Base-by-base conservation (phyloP, 495 filamentous ascomycete species). In the Podospora appendiculata region DNA sequence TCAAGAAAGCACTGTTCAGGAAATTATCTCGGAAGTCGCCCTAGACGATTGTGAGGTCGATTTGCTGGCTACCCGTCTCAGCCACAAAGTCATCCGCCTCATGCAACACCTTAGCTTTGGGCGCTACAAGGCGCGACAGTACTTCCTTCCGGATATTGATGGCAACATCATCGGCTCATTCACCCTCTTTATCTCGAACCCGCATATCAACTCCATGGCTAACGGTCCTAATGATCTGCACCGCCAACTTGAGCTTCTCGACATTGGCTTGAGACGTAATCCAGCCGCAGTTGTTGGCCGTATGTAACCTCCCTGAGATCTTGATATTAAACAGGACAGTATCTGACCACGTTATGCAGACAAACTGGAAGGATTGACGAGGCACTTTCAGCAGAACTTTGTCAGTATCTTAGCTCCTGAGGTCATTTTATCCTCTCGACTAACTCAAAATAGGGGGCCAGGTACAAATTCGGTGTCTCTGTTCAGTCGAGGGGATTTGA, bases 381-480 rank as follows among this genome's bases (percentile, higher is more conserved):
- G 74, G 0, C 87, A 91, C 51, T 94, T 85, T 61, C 73, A 79
- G 1, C 77, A 78, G 9, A 94, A 92, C 64, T 88, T 79, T 65
- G 86, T 89, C 69, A 68, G 82, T 66, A 5, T 32, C 12, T 1
- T 19, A 43, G 16, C 17, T 38, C 39, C 0, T 40, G 12, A 2
- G 25, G 25, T 25, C 25, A 25, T 25, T 5, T 25, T 25, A 5
- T 25, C 5, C 25, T 25, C 8, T 18, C 41, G 41, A 35, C 53
- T 66, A 36, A 62, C 48, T 19, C 48, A n/a, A 17, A 53, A 32
- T 55, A 90, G 82, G 90, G 90, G 0, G 86, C 87, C 47, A 84
- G 83, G 0, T 95, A 95, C 61, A 91, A 94, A 55, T 95, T 84
- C 55, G 78, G 87, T 11, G 87, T 89, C 1, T 67, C 76, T 6